Evolutionary conservation across 2,329 filamentous ascomycete genomes (phyloP).

Genomic region (Fusarium zealandicum): DNA sequence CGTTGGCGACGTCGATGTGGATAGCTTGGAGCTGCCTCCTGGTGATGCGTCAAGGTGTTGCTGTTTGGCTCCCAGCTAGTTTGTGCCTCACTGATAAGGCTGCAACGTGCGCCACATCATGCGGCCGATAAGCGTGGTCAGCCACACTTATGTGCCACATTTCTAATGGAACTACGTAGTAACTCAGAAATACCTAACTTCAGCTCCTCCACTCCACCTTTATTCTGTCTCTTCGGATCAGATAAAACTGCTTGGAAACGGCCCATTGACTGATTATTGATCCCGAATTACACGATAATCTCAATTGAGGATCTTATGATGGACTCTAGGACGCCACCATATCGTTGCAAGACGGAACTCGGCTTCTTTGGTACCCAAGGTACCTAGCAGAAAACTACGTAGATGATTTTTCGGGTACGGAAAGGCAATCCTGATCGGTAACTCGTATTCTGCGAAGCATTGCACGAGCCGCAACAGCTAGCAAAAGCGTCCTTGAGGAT

Average conservation of each 20-base stretch:
- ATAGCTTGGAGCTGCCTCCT: constrained; percentile 32
- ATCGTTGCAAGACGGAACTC: constrained; percentile 1
- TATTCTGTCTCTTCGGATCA: not conserved
- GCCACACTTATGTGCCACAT: constrained; percentile 15
- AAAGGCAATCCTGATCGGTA: constrained; percentile 13
- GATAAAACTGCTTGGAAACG: not conserved
- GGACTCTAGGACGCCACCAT: not conserved
- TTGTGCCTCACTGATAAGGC: constrained; percentile 43
- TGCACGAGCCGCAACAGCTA: constrained; percentile 1
- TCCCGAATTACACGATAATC: constrained; percentile 4
- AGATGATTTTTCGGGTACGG: not conserved
- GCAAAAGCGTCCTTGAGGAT: not conserved
- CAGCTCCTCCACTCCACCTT: not conserved
- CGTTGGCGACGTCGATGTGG: constrained; percentile 30
- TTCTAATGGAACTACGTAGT: no score
- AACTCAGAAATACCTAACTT: no score
- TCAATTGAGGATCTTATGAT: not conserved
- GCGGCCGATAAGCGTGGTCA: not conserved
- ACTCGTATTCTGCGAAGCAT: constrained; percentile 21
- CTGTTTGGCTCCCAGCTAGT: constrained; percentile 26
- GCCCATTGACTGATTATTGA: not conserved
- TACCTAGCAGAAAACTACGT: constrained; percentile 3
- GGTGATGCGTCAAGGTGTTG: constrained; percentile 31
- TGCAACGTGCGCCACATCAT: constrained; percentile 24
- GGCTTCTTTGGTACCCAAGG: not conserved